phyloP scores from a whole-genome alignment of 2,329 filamentous ascomycete genomes.

The Cadophora gregata region DNA sequence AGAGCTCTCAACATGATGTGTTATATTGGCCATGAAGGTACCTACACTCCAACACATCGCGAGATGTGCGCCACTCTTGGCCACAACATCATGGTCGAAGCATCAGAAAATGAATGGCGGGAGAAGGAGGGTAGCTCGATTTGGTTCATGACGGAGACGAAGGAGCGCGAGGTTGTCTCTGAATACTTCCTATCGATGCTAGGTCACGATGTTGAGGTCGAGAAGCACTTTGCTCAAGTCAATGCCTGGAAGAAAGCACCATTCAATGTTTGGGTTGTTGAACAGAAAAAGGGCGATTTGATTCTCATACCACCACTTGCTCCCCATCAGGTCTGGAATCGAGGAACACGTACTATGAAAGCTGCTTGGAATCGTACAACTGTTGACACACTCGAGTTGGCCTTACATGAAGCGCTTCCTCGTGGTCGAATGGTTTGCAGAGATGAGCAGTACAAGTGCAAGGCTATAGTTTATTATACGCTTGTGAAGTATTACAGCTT shows the following conservation, averaged over 20 bases:
- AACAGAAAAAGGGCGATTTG: conserved; percentile 89
- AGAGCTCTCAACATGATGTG: conserved; percentile 97
- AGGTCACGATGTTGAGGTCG: conserved; percentile 95
- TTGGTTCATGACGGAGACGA: conserved; percentile 99
- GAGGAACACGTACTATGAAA: conserved; percentile 94
- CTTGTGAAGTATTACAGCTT: conserved; percentile 79
- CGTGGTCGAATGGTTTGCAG: conserved; percentile 90
- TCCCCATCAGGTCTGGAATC: conserved; percentile 98
- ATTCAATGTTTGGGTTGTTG: conserved; percentile 90
- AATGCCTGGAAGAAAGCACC: conserved; percentile 95
- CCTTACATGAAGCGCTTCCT: conserved; percentile 84
- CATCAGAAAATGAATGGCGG: conserved; percentile 74
- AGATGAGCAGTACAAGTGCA: conserved; percentile 99
- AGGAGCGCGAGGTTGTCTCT: conserved; percentile 86
- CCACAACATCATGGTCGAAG: conserved; percentile 98
- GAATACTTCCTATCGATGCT: conserved; percentile 94
- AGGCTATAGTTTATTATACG: conserved; percentile 90
- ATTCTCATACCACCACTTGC: conserved; percentile 92
- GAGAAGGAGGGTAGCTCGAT: conserved; percentile 88
- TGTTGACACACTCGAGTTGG: conserved; percentile 86
- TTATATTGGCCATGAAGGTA: conserved; percentile 96
- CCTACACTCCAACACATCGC: conserved; percentile 91
- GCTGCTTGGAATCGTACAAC: conserved; percentile 98
- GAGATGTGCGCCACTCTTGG: conserved; percentile 98
- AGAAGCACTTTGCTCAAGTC: conserved; percentile 94